A percentile compares a stretch with the other conserved stretches of the same genome.
These are phyloP conservation scores for Kondoa subrosea DNA, from an alignment of 768 basidiomycete species.

Conservation along the genomic window DNA sequence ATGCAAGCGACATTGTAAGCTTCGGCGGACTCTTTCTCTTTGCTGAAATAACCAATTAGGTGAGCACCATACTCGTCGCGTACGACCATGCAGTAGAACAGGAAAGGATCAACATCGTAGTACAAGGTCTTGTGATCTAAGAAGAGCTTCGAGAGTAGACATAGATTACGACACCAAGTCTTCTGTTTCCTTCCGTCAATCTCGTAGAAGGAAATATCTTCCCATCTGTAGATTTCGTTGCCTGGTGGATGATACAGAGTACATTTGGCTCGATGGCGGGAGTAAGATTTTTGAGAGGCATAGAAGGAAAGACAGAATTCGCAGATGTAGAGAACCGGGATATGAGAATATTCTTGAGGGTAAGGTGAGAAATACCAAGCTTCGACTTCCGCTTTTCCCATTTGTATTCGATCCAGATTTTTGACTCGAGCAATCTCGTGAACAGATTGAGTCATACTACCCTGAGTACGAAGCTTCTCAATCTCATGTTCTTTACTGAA, in stretches of 20 bases:
- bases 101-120: constrained; percentile 98
- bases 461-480: constrained; percentile 90
- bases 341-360: constrained; percentile 92
- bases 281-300: constrained; percentile 75
- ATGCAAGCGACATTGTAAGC: constrained; percentile 99
- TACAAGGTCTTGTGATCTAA: constrained; percentile 98
- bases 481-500: constrained; percentile 98
- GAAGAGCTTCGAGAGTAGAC: constrained; percentile 91
- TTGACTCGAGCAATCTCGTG: constrained; percentile 96
- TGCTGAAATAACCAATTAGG: constrained; percentile 93
- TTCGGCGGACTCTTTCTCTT: constrained; percentile 96
- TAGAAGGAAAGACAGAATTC: constrained; percentile 94
- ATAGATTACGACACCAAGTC: constrained; percentile 92
- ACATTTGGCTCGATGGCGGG: constrained; percentile 79
- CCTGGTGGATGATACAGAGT: constrained; percentile 85
- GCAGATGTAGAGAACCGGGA: constrained; percentile 89
- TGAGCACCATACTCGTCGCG: constrained; percentile 84
- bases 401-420: constrained; percentile 90
- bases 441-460: constrained; percentile 97
- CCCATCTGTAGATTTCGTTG: constrained; percentile 97
- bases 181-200: constrained; percentile 92
- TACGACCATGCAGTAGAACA: constrained; percentile 95
- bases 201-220: constrained; percentile 94
- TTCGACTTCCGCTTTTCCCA: constrained; percentile 90
- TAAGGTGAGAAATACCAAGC: constrained; percentile 99